A percentile compares a stretch with the other conserved stretches of the same genome.
Evolutionary conservation across 768 basidiomycete species (phyloP).

Genomic region (Mycena rebaudengoi): DNA sequence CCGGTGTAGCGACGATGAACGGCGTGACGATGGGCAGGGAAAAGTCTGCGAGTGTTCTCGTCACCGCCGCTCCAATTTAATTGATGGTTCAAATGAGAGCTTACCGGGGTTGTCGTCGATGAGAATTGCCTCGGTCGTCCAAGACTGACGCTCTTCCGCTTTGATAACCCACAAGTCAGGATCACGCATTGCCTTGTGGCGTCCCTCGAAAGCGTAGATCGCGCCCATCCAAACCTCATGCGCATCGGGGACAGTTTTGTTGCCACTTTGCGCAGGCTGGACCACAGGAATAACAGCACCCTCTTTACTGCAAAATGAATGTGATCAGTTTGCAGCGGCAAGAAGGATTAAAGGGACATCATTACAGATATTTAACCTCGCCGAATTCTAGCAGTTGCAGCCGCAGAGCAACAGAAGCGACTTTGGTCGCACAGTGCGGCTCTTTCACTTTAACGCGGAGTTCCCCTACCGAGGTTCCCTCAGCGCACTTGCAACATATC

Average conservation of each 20-base stretch:
- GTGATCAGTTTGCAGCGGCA: too few relatives aligned
- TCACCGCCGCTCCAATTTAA: background rate
- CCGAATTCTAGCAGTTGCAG: slow-evolving; percentile 10
- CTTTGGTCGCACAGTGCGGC: background rate
- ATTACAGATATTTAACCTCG: slow-evolving; percentile 7
- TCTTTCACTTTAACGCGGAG: slow-evolving; percentile 7
- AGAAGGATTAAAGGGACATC: too few relatives aligned
- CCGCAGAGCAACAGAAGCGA: slow-evolving; percentile 10
- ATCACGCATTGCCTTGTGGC: slow-evolving; percentile 3
- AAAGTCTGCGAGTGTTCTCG: background rate
- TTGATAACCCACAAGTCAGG: slow-evolving; percentile 11
- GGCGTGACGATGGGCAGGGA: background rate
- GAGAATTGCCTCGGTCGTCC: slow-evolving; percentile 8
- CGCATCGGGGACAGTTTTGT: background rate
- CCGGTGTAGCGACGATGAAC: background rate
- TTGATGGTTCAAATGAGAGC: background rate
- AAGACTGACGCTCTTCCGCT: slow-evolving; percentile 14
- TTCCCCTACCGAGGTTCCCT: background rate
- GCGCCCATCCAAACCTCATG: background rate
- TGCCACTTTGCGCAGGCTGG: background rate
- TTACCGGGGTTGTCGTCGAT: background rate
- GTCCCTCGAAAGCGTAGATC: background rate
- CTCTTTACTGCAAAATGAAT: too few relatives aligned
- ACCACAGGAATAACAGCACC: slow-evolving; percentile 11
- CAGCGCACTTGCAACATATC: background rate